phyloP scores from a whole-genome alignment of 2,329 filamentous ascomycete genomes.

The Hypoxylon sp. region DNA sequence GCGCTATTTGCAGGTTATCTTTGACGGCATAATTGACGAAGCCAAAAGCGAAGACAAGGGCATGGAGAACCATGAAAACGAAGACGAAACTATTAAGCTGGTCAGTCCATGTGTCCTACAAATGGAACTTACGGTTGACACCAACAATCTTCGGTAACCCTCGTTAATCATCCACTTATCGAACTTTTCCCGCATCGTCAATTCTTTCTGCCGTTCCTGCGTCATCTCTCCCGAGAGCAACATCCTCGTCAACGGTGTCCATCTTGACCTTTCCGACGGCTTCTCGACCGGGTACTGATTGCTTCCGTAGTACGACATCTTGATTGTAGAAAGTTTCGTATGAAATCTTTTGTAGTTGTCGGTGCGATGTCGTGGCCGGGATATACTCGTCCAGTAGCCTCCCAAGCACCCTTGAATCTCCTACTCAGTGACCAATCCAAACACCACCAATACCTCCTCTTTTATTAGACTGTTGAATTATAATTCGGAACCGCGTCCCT shows the following conservation, averaged over 20 bases:
- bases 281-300: conserved; percentile 57
- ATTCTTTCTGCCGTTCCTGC: conserved; percentile 77
- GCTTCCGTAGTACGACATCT: conserved; percentile 57
- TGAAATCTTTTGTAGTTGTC: conserved; percentile 32
- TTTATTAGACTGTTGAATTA: conserved; percentile 46
- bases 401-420: conserved; percentile 35
- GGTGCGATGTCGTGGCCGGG: conserved; percentile 30
- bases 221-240: conserved; percentile 87
- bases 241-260: conserved; percentile 86
- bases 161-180: conserved; percentile 93
- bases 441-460: conserved; percentile 41
- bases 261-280: conserved; percentile 81
- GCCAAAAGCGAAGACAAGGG: conserved; percentile 83
- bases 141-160: conserved; percentile 84
- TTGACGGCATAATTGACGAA: conserved; percentile 86
- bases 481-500: conserved; percentile 42
- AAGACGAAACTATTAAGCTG: conserved; percentile 75
- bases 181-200: conserved; percentile 79
- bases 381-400: conserved; percentile 30
- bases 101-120: conserved; percentile 45
- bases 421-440: conserved; percentile 39
- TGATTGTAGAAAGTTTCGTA: conserved; percentile 46
- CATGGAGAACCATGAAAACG: conserved; percentile 80
- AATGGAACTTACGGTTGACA: conserved; percentile 48
- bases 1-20: conserved; percentile 77